Base-by-base conservation (phyloP, 2,329 filamentous ascomycete genomes). In the Talaromyces rugulosus region DNA sequence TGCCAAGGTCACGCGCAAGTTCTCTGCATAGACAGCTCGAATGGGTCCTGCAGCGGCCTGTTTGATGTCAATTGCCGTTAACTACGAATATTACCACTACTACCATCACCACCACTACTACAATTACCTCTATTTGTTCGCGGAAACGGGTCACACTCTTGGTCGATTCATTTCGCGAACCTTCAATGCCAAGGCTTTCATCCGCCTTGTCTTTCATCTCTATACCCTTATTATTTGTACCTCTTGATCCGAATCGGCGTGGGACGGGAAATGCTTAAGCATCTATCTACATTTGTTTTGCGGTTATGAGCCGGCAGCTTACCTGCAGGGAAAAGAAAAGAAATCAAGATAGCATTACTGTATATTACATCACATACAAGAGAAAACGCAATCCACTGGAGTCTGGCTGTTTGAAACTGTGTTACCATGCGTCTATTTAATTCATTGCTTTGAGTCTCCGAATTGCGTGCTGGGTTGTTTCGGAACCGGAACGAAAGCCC, bases 1-100 rank as follows among this genome's bases (percentile, higher is more conserved):
- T 77, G 93, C 93, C 78, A 97, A 97, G 85, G 82, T 97, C 74
- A 96, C 92, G 71, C 89, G 92, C 80, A 89, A 89, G 79, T 96
- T 96, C 85, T 85, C 85, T 56, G 81, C 83, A 72, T 86, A 78
- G 72, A 66, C 56, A 62, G 30, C 18, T 60, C 33, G 23, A 56
- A 11, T 28, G 8, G 50, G 50, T 53, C 50, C 50, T 53, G 50
- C 50, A 53, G 50, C 30, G 50, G 28, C 50, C 50, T 31, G 50
- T 53, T n/a, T 12, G 44, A 51, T 51, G 44, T 51, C 44, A n/a
- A 28, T 51, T 23, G 36, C 36, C 23, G 6, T n/a, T n/a, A n/a
- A 51, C 18, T 27, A 28, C 12, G 3, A n/a, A 5, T 3, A 40
- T 7, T 7, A 40, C 16, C 31, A 33, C 12, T 12, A 42, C 44